Percentiles rank a stretch among this genome's conserved stretches.
Evolutionary conservation across 169 alveolate genomes (phyloP).

Genomic region (Eimeria falciformis): DNA sequence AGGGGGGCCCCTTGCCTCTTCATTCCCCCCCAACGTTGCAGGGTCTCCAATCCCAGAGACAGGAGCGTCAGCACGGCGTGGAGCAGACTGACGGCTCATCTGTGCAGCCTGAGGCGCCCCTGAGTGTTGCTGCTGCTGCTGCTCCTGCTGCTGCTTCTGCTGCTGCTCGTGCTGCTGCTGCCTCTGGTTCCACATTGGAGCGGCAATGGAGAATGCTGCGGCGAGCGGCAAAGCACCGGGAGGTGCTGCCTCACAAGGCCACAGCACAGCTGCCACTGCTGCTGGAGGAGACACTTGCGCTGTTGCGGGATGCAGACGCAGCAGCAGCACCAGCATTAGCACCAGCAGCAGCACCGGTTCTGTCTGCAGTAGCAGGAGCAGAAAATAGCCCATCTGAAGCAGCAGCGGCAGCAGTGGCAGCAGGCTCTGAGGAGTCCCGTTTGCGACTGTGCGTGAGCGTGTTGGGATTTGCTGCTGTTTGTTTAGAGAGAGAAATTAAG

Average conservation of each 20-base stretch:
- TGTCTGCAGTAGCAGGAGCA: neutral
- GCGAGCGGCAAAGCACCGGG: conserved; percentile 39
- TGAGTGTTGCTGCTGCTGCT: neutral
- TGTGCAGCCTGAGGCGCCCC: neutral
- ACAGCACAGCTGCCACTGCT: conserved; percentile 29
- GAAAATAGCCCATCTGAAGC: neutral
- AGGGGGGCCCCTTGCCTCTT: neutral
- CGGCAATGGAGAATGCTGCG: conserved; percentile 57
- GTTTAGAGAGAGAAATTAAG: conserved; percentile 17
- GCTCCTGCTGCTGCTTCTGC: neutral
- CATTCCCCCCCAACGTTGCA: too few relatives aligned
- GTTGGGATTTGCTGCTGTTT: conserved; percentile 10
- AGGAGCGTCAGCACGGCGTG: neutral
- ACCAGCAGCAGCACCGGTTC: neutral
- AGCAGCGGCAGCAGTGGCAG: conserved; percentile 13
- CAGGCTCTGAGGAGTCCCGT: conserved; percentile 14
- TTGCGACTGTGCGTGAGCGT: conserved; percentile 52
- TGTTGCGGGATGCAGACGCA: neutral
- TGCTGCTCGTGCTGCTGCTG: neutral
- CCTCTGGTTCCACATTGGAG: conserved; percentile 6
- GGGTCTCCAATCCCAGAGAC: neutral
- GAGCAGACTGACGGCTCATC: neutral
- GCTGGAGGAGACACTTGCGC: conserved; percentile 19
- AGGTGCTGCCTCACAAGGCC: conserved; percentile 34
- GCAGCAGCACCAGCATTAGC: neutral